These are phyloP conservation scores for Tetrastigma voinierianum DNA, from an alignment of 164 flowering plant species.

Conservation along the genomic window DNA sequence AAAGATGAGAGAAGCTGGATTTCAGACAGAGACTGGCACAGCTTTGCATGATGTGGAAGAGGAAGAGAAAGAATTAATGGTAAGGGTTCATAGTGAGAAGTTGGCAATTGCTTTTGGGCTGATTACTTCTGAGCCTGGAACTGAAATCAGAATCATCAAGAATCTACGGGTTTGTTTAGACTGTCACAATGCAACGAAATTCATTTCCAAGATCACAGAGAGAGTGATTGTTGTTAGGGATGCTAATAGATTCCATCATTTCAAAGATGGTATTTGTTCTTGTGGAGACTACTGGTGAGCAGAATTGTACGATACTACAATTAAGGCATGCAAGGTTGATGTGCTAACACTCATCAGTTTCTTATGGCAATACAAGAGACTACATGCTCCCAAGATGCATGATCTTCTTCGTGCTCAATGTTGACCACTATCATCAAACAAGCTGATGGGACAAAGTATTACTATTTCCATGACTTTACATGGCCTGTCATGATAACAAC, in stretches of 20 bases:
- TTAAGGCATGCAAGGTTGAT: background rate
- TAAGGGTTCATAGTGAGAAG: conserved; percentile 93
- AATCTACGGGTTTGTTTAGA: conserved; percentile 92
- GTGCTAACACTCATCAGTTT: background rate
- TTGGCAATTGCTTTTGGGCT: conserved; percentile 91
- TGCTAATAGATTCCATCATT: conserved; percentile 92
- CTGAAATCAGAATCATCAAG: conserved; percentile 84
- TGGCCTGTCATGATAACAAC: background rate
- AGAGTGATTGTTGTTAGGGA: conserved; percentile 87
- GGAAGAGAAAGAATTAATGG: conserved; percentile 88
- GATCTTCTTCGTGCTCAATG: background rate
- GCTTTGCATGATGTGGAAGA: conserved; percentile 94
- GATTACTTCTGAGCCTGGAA: conserved; percentile 68
- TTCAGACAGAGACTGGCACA: conserved; percentile 53
- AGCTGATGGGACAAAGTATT: background rate
- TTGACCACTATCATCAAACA: background rate
- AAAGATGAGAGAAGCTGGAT: conserved; percentile 87
- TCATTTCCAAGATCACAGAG: conserved; percentile 68
- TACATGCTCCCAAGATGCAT: background rate
- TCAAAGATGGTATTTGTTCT: conserved; percentile 79
- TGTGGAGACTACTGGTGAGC: conserved; percentile 93
- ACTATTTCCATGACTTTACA: background rate
- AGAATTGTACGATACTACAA: background rate
- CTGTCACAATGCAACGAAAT: conserved; percentile 90
- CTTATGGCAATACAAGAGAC: background rate